Percentiles rank a stretch among this genome's conserved stretches.
These are phyloP conservation scores for Gnetum montanum DNA, from an alignment of 75 land plant genomes.

Conservation along the genomic window DNA sequence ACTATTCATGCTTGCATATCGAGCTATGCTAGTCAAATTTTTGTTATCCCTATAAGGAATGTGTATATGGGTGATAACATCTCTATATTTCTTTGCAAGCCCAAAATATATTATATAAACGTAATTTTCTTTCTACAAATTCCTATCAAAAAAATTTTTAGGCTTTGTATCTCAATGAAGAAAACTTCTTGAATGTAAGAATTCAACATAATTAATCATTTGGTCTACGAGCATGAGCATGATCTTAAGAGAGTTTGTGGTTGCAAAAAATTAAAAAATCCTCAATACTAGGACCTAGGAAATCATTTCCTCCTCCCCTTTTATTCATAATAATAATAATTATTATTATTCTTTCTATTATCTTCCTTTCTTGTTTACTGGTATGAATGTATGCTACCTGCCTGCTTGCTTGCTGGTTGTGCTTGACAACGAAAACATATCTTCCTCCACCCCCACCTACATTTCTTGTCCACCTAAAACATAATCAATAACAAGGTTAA, in stretches of 20 bases:
- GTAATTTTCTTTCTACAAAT: slow-evolving; percentile 66
- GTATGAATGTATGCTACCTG: too few species aligned
- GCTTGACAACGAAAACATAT: too few species aligned
- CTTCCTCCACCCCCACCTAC: too few species aligned
- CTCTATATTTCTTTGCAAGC: slow-evolving; percentile 71
- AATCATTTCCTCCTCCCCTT: too few species aligned
- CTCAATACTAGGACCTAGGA: background rate
- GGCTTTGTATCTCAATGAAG: slow-evolving; percentile 86
- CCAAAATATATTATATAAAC: slow-evolving; percentile 84
- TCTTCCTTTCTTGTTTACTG: too few species aligned
- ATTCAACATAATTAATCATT: slow-evolving; percentile 61
- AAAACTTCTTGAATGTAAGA: slow-evolving; percentile 71
- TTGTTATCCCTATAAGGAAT: slow-evolving; percentile 76
- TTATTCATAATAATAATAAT: too few species aligned
- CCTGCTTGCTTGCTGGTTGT: too few species aligned
- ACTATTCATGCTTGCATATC: slow-evolving; percentile 79
- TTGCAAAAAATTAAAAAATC: background rate
- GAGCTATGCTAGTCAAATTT: slow-evolving; percentile 67
- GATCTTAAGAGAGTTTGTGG: background rate
- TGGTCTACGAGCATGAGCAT: background rate
- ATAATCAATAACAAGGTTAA: too few species aligned
- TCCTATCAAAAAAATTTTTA: slow-evolving; percentile 87
- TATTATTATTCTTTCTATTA: too few species aligned
- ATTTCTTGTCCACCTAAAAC: too few species aligned
- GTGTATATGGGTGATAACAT: slow-evolving; percentile 44